phyloP scores from a whole-genome alignment of 495 filamentous ascomycete species.

The Glonium stellatum region DNA sequence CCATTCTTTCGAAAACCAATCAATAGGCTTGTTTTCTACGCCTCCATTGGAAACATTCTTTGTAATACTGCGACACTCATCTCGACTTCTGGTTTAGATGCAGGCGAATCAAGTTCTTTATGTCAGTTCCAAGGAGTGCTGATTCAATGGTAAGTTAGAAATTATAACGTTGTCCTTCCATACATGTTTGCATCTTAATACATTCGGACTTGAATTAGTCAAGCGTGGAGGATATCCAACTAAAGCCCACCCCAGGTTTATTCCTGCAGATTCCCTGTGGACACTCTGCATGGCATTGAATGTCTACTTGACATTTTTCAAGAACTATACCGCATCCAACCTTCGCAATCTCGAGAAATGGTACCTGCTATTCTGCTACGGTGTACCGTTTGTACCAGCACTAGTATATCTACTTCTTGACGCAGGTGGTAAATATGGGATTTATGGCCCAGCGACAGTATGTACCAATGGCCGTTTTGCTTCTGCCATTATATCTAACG shows the following conservation, averaged over 20 bases:
- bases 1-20: slow-evolving; percentile 73
- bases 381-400: slow-evolving; percentile 64
- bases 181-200: not conserved
- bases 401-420: slow-evolving; percentile 61
- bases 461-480: slow-evolving; percentile 6
- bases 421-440: slow-evolving; percentile 40
- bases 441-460: slow-evolving; percentile 71
- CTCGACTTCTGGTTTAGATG: slow-evolving; percentile 47
- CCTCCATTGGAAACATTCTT: slow-evolving; percentile 76
- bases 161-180: not conserved
- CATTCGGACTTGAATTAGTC: too few species aligned
- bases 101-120: slow-evolving; percentile 42
- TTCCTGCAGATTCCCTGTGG: slow-evolving; percentile 71
- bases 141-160: slow-evolving; percentile 60
- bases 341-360: slow-evolving; percentile 64
- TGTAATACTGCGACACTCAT: slow-evolving; percentile 75
- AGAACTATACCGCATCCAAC: slow-evolving; percentile 59
- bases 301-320: slow-evolving; percentile 81
- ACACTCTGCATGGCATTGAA: slow-evolving; percentile 82
- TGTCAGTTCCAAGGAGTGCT: slow-evolving; percentile 76
- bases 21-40: slow-evolving; percentile 80
- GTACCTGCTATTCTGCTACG: slow-evolving; percentile 69
- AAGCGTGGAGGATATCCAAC: too few species aligned
- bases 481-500: slow-evolving; percentile 7
- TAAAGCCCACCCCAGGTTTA: slow-evolving; percentile 1